Evolutionary conservation across 345 rosid genomes (phyloP).

Genomic region (Nasturtium officinale): DNA sequence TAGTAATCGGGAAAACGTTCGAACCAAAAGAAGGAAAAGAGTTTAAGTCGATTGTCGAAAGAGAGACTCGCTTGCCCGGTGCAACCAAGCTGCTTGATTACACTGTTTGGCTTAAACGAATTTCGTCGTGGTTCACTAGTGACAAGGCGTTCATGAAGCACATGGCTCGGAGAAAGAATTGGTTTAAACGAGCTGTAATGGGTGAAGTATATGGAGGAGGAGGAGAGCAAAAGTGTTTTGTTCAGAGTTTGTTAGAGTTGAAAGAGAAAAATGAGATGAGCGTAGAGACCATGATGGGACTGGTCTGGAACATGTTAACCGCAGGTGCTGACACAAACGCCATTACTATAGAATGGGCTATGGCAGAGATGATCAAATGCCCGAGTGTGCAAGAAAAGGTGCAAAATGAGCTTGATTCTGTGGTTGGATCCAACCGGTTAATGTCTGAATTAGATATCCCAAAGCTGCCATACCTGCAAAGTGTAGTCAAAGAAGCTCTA

Average conservation of each 20-base stretch:
- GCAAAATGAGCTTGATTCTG: conserved; percentile 44
- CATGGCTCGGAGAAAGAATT: conserved; percentile 20
- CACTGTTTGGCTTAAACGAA: no score
- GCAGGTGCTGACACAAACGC: conserved; percentile 56
- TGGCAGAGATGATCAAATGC: conserved; percentile 49
- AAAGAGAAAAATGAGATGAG: conserved; percentile 35
- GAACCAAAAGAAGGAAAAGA: conserved; percentile 34
- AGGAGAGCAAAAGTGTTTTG: conserved; percentile 29
- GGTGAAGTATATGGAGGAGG: conserved; percentile 12
- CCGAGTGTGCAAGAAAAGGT: conserved; percentile 27
- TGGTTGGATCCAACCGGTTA: conserved; percentile 44
- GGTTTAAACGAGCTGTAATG: conserved; percentile 31
- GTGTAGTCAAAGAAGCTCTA: conserved; percentile 47
- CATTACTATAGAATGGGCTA: conserved; percentile 52
- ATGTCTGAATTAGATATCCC: conserved; percentile 47
- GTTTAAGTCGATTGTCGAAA: conserved; percentile 26
- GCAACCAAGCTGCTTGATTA: no score
- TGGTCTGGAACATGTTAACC: conserved; percentile 57
- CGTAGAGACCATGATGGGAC: conserved; percentile 47
- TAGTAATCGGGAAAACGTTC: conserved; percentile 36
- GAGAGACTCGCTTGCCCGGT: neutral
- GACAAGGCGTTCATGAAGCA: conserved; percentile 19
- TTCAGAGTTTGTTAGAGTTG: conserved; percentile 33
- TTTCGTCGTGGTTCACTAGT: neutral
- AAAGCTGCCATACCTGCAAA: conserved; percentile 46